phyloP scores from a whole-genome alignment of 2,329 filamentous ascomycete species.

The Ophiostoma sp. region DNA sequence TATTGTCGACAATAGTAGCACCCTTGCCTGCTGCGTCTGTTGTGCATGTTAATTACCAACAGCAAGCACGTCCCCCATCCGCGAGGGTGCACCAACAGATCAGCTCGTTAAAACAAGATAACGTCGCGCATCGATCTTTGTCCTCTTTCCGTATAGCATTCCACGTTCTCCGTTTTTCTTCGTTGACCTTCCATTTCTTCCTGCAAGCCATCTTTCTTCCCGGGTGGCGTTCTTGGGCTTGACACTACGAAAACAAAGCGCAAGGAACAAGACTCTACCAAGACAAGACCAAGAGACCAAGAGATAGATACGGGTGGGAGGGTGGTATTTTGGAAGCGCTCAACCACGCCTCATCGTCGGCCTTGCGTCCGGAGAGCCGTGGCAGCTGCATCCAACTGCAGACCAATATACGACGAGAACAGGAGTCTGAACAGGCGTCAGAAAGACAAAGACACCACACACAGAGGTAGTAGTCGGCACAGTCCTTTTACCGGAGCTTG shows the following conservation, averaged over 20 bases:
- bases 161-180: neutral
- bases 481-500: too few relatives aligned
- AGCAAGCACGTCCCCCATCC: neutral
- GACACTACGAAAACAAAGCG: neutral
- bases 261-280: neutral
- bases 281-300: neutral
- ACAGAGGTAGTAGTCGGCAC: too few relatives aligned
- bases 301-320: neutral
- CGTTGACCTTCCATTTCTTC: neutral
- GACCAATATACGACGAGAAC: neutral
- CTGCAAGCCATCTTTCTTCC: slow-evolving; percentile 9
- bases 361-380: neutral
- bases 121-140: neutral
- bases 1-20: neutral
- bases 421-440: neutral
- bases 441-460: neutral
- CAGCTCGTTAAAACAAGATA: neutral
- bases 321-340: neutral
- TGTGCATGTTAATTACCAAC: neutral
- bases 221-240: slow-evolving; percentile 8
- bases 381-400: neutral
- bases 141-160: neutral
- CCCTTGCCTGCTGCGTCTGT: neutral
- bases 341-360: neutral
- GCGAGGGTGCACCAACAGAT: neutral